These are phyloP conservation scores for Sphenostylis stenocarpa DNA, from an alignment of 306 rosid genomes.

Conservation along the genomic window DNA sequence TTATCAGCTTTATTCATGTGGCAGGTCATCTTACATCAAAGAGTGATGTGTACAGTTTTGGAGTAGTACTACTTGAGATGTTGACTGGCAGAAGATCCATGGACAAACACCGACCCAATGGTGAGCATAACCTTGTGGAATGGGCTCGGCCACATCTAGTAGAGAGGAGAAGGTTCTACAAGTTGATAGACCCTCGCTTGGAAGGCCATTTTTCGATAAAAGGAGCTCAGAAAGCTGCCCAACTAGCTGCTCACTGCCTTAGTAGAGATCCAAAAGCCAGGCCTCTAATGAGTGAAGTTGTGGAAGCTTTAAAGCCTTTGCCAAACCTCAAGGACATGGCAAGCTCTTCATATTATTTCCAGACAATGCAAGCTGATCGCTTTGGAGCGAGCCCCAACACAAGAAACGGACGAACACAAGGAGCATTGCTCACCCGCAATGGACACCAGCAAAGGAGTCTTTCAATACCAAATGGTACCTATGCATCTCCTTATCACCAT, in stretches of 20 bases:
- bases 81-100: constrained; percentile 92
- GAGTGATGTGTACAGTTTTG: constrained; percentile 96
- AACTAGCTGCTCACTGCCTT: background rate
- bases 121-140: constrained; percentile 95
- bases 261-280: background rate
- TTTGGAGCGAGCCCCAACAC: background rate
- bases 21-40: constrained; percentile 96
- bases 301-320: background rate
- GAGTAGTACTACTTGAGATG: constrained; percentile 97
- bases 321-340: background rate
- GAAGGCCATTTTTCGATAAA: background rate
- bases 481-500: constrained; percentile 91
- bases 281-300: background rate
- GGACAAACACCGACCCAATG: constrained; percentile 95
- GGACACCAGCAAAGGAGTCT: background rate
- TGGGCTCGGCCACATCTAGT: constrained; percentile 99
- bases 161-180: constrained; percentile 84
- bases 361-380: background rate
- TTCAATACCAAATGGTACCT: constrained; percentile 44
- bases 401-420: background rate
- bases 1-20: constrained; percentile 16
- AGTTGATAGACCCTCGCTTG: constrained; percentile 33
- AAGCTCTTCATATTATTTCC: background rate
- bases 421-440: background rate
- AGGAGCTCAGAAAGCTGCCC: background rate